A percentile compares a stretch with the other conserved stretches of the same genome.
Conservation (phyloP, 768 basidiomycete species). For the Phlegmacium glaucopus region DNA sequence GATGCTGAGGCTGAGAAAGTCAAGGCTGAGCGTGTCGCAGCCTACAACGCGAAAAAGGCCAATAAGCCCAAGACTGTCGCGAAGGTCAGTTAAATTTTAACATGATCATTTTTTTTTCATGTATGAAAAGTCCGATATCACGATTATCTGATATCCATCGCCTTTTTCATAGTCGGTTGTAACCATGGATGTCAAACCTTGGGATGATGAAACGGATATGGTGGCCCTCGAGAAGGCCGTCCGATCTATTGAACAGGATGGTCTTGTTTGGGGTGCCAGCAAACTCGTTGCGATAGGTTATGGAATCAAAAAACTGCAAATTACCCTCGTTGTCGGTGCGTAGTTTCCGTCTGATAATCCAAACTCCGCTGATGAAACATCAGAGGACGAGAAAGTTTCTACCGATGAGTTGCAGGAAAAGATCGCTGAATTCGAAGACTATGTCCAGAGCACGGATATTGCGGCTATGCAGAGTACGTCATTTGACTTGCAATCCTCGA, state of each 20-base stretch:
- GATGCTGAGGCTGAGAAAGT: constrained; percentile 83
- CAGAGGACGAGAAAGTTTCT: constrained; percentile 95
- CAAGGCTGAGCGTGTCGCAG: constrained; percentile 91
- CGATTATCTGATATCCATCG: not conserved
- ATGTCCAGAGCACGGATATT: constrained; percentile 88
- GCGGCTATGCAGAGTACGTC: constrained; percentile 89
- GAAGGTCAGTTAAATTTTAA: constrained; percentile 52
- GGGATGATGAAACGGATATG: constrained; percentile 99
- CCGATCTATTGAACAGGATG: constrained; percentile 82
- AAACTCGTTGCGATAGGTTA: constrained; percentile 92
- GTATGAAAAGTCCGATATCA: too few relatives aligned
- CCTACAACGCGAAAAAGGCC: constrained; percentile 92
- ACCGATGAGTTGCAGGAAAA: constrained; percentile 92
- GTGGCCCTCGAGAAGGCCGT: constrained; percentile 76
- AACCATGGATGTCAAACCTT: constrained; percentile 97
- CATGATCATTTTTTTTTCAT: not conserved
- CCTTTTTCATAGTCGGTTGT: constrained; percentile 75
- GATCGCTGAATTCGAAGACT: constrained; percentile 81
- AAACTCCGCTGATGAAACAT: constrained; percentile 3
- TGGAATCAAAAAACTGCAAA: constrained; percentile 88
- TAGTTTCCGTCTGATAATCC: constrained; percentile 7
- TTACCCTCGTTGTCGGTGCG: constrained; percentile 57
- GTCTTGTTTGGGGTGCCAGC: constrained; percentile 94
- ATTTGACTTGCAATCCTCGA: not conserved
- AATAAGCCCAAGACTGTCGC: constrained; percentile 83